These are phyloP conservation scores for Phytophthora vignae DNA, from an alignment of 352 stramenopile species.

Conservation along the genomic window DNA sequence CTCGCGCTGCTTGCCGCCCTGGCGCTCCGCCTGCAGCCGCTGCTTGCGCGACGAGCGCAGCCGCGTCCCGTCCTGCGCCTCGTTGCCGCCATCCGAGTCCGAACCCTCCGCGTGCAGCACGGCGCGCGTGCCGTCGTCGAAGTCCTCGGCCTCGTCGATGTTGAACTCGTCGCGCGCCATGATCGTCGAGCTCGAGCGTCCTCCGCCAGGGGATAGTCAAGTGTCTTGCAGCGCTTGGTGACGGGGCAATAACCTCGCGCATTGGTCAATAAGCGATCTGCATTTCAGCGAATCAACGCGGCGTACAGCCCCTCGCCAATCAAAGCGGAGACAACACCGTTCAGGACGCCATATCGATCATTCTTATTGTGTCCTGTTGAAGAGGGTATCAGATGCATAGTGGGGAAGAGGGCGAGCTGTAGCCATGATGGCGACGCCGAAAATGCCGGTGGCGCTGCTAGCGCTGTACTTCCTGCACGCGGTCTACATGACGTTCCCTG, in stretches of 20 bases:
- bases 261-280: conserved; percentile 7
- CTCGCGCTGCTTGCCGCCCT: conserved; percentile 46
- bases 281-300: conserved; percentile 26
- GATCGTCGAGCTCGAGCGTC: conserved; percentile 22
- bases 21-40: conserved; percentile 45
- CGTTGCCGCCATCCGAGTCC: conserved; percentile 14
- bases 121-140: conserved; percentile 79
- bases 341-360: neutral
- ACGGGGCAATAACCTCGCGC: neutral
- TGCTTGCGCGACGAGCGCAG: conserved; percentile 65
- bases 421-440: conserved; percentile 6
- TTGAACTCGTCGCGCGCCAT: conserved; percentile 77
- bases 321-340: conserved; percentile 17
- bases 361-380: conserved; percentile 8
- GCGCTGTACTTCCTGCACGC: conserved; percentile 83
- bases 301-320: conserved; percentile 44
- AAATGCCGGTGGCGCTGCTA: conserved; percentile 59
- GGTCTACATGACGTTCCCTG: conserved; percentile 82
- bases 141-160: conserved; percentile 84
- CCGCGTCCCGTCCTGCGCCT: conserved; percentile 36
- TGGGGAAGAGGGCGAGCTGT: neutral
- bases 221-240: conserved; percentile 2
- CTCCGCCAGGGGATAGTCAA: conserved; percentile 29
- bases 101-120: conserved; percentile 42
- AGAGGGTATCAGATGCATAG: neutral